These are phyloP conservation scores for Candida hispaniensis DNA, from an alignment of 805 yeast species.

Conservation along the genomic window DNA sequence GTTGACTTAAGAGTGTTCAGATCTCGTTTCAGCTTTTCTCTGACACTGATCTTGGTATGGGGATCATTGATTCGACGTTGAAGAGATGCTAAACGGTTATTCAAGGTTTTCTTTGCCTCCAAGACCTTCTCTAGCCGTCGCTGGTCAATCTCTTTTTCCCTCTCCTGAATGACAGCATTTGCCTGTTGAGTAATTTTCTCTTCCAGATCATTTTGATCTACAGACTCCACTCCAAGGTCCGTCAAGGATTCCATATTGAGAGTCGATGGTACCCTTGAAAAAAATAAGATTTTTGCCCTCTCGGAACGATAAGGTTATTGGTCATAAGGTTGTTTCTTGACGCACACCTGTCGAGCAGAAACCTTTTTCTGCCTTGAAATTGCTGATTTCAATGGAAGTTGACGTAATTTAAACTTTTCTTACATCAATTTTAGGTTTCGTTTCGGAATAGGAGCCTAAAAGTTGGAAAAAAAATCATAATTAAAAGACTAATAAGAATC, in stretches of 20 bases:
- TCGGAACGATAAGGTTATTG: too few relatives aligned
- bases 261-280: too few relatives aligned
- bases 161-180: conserved; percentile 44
- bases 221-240: conserved; percentile 44
- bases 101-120: conserved; percentile 36
- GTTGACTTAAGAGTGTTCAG: conserved; percentile 39
- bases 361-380: too few relatives aligned
- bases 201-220: conserved; percentile 78
- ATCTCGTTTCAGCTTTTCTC: conserved; percentile 44
- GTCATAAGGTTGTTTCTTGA: too few relatives aligned
- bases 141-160: conserved; percentile 62
- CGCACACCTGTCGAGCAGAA: too few relatives aligned
- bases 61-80: conserved; percentile 41
- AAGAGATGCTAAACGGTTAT: conserved; percentile 38
- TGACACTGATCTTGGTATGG: conserved; percentile 53
- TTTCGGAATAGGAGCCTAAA: too few relatives aligned
- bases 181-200: conserved; percentile 56
- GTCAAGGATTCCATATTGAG: conserved; percentile 24
- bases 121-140: conserved; percentile 62
- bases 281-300: too few relatives aligned
- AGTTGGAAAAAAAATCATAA: too few relatives aligned
- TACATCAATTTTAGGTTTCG: too few relatives aligned
- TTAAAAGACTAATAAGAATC: too few relatives aligned
- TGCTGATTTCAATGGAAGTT: too few relatives aligned
- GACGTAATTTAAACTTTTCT: too few relatives aligned